Conservation (phyloP, 2,329 filamentous ascomycete species). For the Sarocladiaceae sp. region DNA sequence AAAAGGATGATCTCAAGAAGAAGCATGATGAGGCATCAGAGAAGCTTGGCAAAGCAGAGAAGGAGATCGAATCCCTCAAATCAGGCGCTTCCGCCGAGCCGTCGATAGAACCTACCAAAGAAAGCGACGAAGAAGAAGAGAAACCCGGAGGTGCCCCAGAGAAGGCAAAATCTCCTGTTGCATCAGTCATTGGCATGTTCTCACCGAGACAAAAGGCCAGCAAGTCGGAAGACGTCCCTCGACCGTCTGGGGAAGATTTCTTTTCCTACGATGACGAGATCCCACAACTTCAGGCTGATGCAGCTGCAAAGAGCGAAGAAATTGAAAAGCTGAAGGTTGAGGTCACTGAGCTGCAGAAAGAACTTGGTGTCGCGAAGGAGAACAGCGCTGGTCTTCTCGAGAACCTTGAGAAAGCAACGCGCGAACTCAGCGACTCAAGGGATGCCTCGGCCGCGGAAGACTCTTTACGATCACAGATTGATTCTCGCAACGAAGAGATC, state of each 20-base stretch:
- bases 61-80: slow-evolving; percentile 53
- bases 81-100: slow-evolving; percentile 20
- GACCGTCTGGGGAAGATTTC: slow-evolving; percentile 53
- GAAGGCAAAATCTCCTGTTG: slow-evolving; percentile 38
- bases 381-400: slow-evolving; percentile 60
- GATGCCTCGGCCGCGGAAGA: slow-evolving; percentile 33
- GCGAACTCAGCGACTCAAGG: slow-evolving; percentile 49
- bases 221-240: slow-evolving; percentile 20
- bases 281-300: slow-evolving; percentile 69
- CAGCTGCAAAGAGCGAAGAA: slow-evolving; percentile 64
- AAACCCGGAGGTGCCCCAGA: slow-evolving; percentile 18
- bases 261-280: slow-evolving; percentile 91
- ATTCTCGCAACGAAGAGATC: slow-evolving; percentile 42
- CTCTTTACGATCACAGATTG: slow-evolving; percentile 43
- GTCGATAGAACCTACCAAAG: slow-evolving; percentile 6
- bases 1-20: slow-evolving; percentile 74
- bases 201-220: slow-evolving; percentile 39
- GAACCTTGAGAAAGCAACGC: slow-evolving; percentile 61
- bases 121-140: slow-evolving; percentile 29
- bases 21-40: slow-evolving; percentile 65
- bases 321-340: slow-evolving; percentile 64
- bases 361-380: slow-evolving; percentile 66
- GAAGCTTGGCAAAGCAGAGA: slow-evolving; percentile 49
- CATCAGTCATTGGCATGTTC: slow-evolving; percentile 42
- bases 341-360: slow-evolving; percentile 60